phyloP scores from a whole-genome alignment of 257 asterid species.

The Primulina eburnea region DNA sequence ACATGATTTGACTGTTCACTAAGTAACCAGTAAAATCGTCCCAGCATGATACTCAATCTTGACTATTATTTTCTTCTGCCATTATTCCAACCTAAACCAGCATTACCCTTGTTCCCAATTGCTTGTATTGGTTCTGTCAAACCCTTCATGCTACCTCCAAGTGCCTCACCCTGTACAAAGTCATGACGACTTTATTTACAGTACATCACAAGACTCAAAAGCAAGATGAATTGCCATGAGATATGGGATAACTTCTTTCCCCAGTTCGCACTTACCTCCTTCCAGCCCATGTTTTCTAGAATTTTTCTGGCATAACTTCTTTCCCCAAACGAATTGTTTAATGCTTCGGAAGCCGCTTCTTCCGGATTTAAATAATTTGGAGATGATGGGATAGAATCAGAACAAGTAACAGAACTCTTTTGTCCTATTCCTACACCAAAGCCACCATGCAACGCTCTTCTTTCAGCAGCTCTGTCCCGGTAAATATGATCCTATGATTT shows the following conservation, averaged over 20 bases:
- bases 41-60: background rate
- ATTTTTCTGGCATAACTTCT: slow-evolving; percentile 87
- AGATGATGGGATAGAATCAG: slow-evolving; percentile 46
- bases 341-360: slow-evolving; percentile 73
- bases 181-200: slow-evolving; percentile 1
- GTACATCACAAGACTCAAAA: background rate
- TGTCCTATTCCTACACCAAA: slow-evolving; percentile 95
- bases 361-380: slow-evolving; percentile 40
- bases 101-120: slow-evolving; percentile 78
- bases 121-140: slow-evolving; percentile 75
- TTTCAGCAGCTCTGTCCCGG: slow-evolving; percentile 97
- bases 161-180: slow-evolving; percentile 68
- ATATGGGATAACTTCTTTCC: no score
- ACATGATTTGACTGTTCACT: background rate
- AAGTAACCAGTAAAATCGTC: background rate
- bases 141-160: slow-evolving; percentile 65
- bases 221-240: background rate
- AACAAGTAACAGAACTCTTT: slow-evolving; percentile 39
- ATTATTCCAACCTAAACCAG: slow-evolving; percentile 82
- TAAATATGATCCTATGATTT: slow-evolving; percentile 46
- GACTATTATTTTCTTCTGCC: slow-evolving; percentile 38
- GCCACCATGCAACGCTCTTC: slow-evolving; percentile 86
- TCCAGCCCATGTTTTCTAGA: slow-evolving; percentile 96
- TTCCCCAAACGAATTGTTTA: slow-evolving; percentile 68
- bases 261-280: slow-evolving; percentile 54